A percentile compares a stretch with the other conserved stretches of the same genome.
These are phyloP conservation scores for Sesbania bispinosa DNA, from an alignment of 306 rosid genomes.

Conservation along the genomic window DNA sequence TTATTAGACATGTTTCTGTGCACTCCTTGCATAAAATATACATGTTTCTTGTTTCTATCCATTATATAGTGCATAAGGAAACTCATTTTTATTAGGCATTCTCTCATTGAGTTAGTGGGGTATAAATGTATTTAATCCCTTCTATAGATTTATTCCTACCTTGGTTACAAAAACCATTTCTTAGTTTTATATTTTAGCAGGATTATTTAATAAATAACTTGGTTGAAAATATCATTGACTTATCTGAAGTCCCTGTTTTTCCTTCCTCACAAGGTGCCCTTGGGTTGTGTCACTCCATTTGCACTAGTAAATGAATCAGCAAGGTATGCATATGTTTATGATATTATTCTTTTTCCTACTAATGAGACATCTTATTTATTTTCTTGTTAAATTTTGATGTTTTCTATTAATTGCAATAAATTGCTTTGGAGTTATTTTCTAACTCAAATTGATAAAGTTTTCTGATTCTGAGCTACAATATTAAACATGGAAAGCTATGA, in stretches of 20 bases:
- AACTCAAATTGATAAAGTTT: no score
- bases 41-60: neutral
- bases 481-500: no score
- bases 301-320: conserved; percentile 72
- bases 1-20: conserved; percentile 2
- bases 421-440: no score
- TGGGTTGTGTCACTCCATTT: conserved; percentile 77
- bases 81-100: neutral
- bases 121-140: neutral
- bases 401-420: no score
- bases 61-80: neutral
- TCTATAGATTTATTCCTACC: neutral
- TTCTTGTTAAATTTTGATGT: no score
- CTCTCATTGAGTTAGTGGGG: neutral
- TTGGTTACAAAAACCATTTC: neutral
- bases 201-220: neutral
- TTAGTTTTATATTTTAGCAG: neutral
- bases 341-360: neutral
- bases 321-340: conserved; percentile 39
- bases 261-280: conserved; percentile 49
- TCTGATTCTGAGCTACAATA: no score
- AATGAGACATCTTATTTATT: no score
- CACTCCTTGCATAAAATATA: neutral
- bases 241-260: no score
- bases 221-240: conserved; percentile 5